Evolutionary conservation across 176 grass and related monocot genomes (phyloP).

Genomic region (Oryza nivara): DNA sequence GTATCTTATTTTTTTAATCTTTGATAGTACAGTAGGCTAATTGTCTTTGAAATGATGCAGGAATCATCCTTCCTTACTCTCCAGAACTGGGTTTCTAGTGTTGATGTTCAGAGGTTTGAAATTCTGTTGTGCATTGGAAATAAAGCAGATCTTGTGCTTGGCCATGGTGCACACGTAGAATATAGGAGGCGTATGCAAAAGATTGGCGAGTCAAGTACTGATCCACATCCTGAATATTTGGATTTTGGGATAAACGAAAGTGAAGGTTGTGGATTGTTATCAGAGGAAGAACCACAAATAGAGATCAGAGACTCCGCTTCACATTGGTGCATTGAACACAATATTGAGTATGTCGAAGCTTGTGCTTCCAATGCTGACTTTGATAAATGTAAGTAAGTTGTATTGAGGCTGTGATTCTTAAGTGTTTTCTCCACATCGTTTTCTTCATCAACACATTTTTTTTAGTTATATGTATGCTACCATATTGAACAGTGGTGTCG

Average conservation of each 20-base stretch:
- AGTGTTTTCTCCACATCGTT: conserved; percentile 12
- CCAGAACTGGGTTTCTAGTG: conserved; percentile 69
- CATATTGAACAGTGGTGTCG: not conserved
- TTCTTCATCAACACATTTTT: not conserved
- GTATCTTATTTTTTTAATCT: conserved; percentile 2
- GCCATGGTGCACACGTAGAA: conserved; percentile 69
- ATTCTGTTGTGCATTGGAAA: conserved; percentile 93
- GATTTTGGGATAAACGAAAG: conserved; percentile 84
- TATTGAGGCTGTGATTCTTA: not conserved
- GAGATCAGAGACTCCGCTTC: conserved; percentile 62
- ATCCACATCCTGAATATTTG: conserved; percentile 71
- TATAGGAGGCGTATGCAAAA: conserved; percentile 76
- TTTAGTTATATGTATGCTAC: conserved; percentile 19
- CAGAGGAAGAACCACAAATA: conserved; percentile 65
- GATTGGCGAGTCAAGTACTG: conserved; percentile 56
- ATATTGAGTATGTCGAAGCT: conserved; percentile 92
- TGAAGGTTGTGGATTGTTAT: conserved; percentile 80
- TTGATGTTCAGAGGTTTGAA: conserved; percentile 84
- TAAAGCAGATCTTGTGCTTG: conserved; percentile 88
- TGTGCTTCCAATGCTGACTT: conserved; percentile 86
- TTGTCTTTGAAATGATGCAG: conserved; percentile 48
- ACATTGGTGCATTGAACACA: conserved; percentile 77
- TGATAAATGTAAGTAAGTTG: conserved; percentile 81
- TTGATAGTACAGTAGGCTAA: conserved; percentile 20
- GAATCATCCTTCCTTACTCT: conserved; percentile 76